These are phyloP conservation scores for Fraxinus quadrangulata DNA, from an alignment of 257 asterid species.

Conservation along the genomic window DNA sequence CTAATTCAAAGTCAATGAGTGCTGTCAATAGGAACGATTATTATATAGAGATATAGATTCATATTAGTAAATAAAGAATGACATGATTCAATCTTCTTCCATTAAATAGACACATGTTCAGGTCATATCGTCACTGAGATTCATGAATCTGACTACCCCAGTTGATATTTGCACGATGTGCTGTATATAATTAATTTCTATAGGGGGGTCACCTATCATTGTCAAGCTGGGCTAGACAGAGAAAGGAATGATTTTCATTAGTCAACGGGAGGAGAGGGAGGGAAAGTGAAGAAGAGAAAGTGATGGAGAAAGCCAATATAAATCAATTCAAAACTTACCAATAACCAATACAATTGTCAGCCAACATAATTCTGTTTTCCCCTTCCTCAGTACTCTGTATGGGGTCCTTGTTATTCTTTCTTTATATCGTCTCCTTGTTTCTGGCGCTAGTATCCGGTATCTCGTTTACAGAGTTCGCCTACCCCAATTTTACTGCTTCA, in stretches of 20 bases:
- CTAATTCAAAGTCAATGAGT: constrained; percentile 47
- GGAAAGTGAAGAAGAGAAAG: constrained; percentile 10
- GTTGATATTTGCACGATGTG: constrained; percentile 20
- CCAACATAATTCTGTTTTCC: constrained; percentile 24
- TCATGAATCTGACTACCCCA: constrained; percentile 25
- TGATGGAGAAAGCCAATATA: constrained; percentile 30
- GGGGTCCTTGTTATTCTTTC: constrained; percentile 42
- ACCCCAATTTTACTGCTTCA: constrained; percentile 62
- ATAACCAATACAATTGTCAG: not conserved
- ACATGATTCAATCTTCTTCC: constrained; percentile 29
- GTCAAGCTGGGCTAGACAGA: constrained; percentile 22
- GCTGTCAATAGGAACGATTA: constrained; percentile 20
- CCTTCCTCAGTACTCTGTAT: constrained; percentile 25
- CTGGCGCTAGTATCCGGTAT: constrained; percentile 21
- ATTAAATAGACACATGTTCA: constrained; percentile 17
- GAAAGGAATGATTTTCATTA: constrained; percentile 25
- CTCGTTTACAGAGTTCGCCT: constrained; percentile 43
- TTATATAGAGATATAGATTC: constrained; percentile 4
- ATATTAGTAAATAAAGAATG: constrained; percentile 23
- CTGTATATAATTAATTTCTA: constrained; percentile 1
- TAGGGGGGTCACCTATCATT: constrained; percentile 33
- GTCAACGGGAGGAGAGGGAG: constrained; percentile 28
- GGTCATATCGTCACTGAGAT: constrained; percentile 29
- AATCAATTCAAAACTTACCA: constrained; percentile 25
- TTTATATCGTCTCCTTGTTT: constrained; percentile 28